Evolutionary conservation across 148 eudicot genomes (phyloP).

Genomic region (Nepenthes mirabilis): DNA sequence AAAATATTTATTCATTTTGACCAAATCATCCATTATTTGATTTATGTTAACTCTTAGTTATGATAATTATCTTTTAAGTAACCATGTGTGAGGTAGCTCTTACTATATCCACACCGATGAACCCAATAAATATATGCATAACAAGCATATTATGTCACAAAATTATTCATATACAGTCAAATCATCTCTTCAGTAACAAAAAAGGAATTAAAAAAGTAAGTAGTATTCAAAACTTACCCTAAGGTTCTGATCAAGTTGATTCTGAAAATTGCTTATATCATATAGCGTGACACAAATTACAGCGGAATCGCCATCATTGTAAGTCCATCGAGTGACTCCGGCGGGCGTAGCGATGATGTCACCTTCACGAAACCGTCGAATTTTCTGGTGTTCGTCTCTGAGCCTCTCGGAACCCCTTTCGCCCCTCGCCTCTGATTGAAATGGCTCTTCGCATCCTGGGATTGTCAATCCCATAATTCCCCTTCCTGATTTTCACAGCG

Average conservation of each 20-base stretch:
- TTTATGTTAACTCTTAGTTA: too few species aligned
- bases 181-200: too few species aligned
- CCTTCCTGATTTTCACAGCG: conserved; percentile 22
- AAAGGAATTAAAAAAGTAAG: neutral
- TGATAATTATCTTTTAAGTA: too few species aligned
- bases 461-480: conserved; percentile 35
- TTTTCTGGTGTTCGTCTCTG: conserved; percentile 61
- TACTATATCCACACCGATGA: neutral
- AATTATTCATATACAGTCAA: too few species aligned
- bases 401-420: conserved; percentile 7
- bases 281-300: conserved; percentile 27
- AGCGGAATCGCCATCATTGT: conserved; percentile 54
- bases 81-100: too few species aligned
- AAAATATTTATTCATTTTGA: too few species aligned
- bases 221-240: neutral
- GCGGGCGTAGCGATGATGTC: conserved; percentile 58
- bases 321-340: conserved; percentile 62
- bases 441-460: conserved; percentile 79
- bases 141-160: too few species aligned
- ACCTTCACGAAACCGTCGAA: conserved; percentile 41
- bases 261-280: conserved; percentile 37
- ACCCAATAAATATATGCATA: too few species aligned
- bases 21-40: too few species aligned
- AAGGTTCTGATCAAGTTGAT: conserved; percentile 53
- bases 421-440: conserved; percentile 27